Evolutionary conservation across 768 basidiomycete genomes (phyloP).

Genomic region (Auriscalpium vulgare): DNA sequence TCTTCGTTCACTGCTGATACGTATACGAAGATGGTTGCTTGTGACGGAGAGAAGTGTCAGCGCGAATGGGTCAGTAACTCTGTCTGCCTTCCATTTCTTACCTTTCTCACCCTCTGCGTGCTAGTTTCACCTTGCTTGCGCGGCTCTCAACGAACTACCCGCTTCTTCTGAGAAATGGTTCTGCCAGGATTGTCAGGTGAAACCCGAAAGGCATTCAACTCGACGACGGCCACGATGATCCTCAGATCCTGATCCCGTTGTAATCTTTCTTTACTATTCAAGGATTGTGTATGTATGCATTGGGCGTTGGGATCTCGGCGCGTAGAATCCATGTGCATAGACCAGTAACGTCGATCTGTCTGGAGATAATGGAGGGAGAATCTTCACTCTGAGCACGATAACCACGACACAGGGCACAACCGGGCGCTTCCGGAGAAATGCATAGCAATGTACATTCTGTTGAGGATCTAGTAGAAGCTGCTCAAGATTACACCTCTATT

Average conservation of each 20-base stretch:
- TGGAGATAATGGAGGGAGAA: too few species aligned
- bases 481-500: not conserved
- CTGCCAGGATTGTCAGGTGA: constrained; percentile 50
- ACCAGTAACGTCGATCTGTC: too few species aligned
- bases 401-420: too few species aligned
- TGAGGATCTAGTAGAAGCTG: not conserved
- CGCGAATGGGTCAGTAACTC: constrained; percentile 70
- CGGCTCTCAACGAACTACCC: constrained; percentile 42
- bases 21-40: constrained; percentile 69
- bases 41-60: constrained; percentile 64
- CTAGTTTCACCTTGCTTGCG: constrained; percentile 71
- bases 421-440: too few species aligned
- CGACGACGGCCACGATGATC: not conserved
- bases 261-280: too few species aligned
- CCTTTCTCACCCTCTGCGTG: not conserved
- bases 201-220: not conserved
- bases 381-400: too few species aligned
- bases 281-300: too few species aligned
- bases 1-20: not conserved
- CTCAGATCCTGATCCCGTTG: too few species aligned
- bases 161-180: constrained; percentile 59
- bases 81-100: not conserved
- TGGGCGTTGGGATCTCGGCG: too few species aligned
- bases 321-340: too few species aligned
- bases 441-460: not conserved